phyloP scores from a whole-genome alignment of 2,329 filamentous ascomycete species.

The Hymenoscyphus fraxineus region DNA sequence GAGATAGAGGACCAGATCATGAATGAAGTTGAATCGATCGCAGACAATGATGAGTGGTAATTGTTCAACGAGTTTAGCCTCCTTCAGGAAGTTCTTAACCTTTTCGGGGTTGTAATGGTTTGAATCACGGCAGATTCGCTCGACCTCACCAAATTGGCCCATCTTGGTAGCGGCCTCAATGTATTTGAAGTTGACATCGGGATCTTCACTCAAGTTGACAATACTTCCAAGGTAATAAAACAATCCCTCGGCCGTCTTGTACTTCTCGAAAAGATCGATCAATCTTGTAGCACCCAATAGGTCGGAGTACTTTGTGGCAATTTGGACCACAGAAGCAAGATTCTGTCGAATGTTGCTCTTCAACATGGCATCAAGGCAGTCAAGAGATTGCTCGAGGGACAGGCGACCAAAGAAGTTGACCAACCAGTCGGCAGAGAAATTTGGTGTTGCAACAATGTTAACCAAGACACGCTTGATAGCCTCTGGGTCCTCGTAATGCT shows the following conservation, averaged over 20 bases:
- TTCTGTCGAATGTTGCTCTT: constrained; percentile 96
- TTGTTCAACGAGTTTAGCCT: constrained; percentile 87
- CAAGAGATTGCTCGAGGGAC: constrained; percentile 90
- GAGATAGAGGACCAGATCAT: constrained; percentile 91
- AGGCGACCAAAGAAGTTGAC: constrained; percentile 90
- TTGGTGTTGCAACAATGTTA: constrained; percentile 76
- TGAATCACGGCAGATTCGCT: constrained; percentile 86
- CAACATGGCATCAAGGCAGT: constrained; percentile 94
- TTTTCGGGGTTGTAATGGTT: constrained; percentile 77
- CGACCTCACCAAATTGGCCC: constrained; percentile 90
- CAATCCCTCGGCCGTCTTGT: constrained; percentile 92
- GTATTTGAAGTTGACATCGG: constrained; percentile 98
- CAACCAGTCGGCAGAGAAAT: constrained; percentile 87
- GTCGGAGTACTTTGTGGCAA: constrained; percentile 97
- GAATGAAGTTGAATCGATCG: constrained; percentile 98
- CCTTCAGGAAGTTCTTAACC: constrained; percentile 99
- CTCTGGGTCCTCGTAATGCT: constrained; percentile 89
- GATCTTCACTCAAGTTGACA: constrained; percentile 92
- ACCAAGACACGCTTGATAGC: constrained; percentile 87
- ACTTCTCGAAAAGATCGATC: constrained; percentile 94
- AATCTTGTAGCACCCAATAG: constrained; percentile 81
- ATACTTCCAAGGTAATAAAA: constrained; percentile 99
- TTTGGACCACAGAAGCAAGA: constrained; percentile 87
- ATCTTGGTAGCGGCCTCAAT: constrained; percentile 95
- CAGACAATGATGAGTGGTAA: constrained; percentile 96